Base-by-base conservation (phyloP, 2,329 filamentous ascomycete genomes). In the Dactylellina drechsleri region DNA sequence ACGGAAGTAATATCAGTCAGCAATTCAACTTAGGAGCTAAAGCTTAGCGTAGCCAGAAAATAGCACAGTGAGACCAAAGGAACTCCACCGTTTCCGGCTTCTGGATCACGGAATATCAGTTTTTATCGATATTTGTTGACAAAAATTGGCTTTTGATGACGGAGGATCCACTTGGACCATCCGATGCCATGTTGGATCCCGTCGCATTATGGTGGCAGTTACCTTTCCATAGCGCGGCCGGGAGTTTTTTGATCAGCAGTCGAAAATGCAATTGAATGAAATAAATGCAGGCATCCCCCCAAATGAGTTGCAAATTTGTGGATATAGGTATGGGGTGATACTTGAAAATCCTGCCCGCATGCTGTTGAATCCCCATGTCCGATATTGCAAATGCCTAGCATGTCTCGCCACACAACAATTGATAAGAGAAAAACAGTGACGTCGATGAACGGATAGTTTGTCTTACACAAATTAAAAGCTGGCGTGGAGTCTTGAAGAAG, bases 381-480 rank as follows among this genome's bases (percentile, higher is more conserved):
- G 31, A 36, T 36, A 52, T 18, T 18, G 15, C 18, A n/a, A 13
- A 47, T 47, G 13, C 43, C 5, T n/a, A 23, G 45, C 26, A 6
- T 28, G 18, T 43, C 64, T 50, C 66, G 52, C 41, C 43, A 59
- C 50, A 71, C 57, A 31, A 54, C 31, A 10, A 36, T 36, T 10
- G 31, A 36, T 36, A 36, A 36, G 61, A 31, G 23, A 47, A 68
- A 57, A 47, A 47, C 47, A 40, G 64, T 75, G 71, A 75, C 71
- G 71, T 75, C 57, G 71, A 40, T 47, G 13, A 16, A 62, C 64
- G 71, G 71, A 65, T 57, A 36, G 16, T 56, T 49, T 64, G 53
- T 52, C 3, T 66, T 36, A 36, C 2, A 36, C 23, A 36, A 36
- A 36, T 36, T 36, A 10, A 36, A 10, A 36, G 31, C 31, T 4